phyloP scores from a whole-genome alignment of 306 rosid genomes.

The Vigna radiata region DNA sequence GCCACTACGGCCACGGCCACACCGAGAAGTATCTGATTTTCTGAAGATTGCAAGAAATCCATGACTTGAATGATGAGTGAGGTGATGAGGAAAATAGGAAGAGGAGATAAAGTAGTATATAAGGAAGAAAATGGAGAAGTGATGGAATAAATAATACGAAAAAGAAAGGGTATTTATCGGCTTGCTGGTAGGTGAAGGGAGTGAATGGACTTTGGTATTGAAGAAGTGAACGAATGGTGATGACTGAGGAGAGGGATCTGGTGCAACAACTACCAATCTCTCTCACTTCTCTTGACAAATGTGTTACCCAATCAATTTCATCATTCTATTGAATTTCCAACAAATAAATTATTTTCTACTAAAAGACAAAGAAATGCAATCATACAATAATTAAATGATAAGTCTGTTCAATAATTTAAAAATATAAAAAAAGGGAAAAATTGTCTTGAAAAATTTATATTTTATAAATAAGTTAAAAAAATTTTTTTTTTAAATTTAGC shows the following conservation, averaged over 20 bases:
- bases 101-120: background rate
- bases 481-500: too few species aligned
- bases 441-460: too few species aligned
- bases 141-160: background rate
- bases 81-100: background rate
- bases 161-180: background rate
- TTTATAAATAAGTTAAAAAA: too few species aligned
- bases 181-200: slow-evolving; percentile 42
- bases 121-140: background rate
- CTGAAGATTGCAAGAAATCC: slow-evolving; percentile 65
- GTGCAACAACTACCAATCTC: slow-evolving; percentile 45
- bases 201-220: background rate
- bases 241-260: slow-evolving; percentile 1
- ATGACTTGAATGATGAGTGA: slow-evolving; percentile 40
- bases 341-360: background rate
- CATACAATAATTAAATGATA: background rate
- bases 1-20: slow-evolving; percentile 64
- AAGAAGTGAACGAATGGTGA: background rate
- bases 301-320: background rate
- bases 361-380: too few species aligned
- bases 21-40: slow-evolving; percentile 65
- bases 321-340: background rate
- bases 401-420: too few species aligned
- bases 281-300: background rate
- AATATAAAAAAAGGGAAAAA: too few species aligned